These are phyloP conservation scores for Boletus rufocinnamomeus DNA, from an alignment of 768 basidiomycete species.

Conservation along the genomic window DNA sequence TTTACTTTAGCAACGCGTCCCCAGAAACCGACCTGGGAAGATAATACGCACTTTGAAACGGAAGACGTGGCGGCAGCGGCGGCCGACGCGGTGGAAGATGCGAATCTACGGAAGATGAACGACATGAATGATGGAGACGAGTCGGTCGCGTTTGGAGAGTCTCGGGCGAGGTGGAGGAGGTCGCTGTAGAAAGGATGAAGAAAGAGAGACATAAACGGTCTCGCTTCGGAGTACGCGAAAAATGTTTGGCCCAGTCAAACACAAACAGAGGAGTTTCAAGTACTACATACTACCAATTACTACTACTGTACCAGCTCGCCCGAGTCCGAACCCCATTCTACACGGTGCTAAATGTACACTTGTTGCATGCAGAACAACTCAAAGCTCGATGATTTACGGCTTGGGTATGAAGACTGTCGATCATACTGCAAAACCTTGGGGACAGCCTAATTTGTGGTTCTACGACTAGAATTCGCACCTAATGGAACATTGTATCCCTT, in stretches of 20 bases:
- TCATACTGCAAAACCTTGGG: background rate
- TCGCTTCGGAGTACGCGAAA: background rate
- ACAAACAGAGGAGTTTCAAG: background rate
- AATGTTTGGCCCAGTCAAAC: background rate
- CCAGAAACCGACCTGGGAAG: background rate
- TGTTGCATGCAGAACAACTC: background rate
- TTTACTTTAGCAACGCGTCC: constrained; percentile 5
- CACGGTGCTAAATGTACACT: background rate
- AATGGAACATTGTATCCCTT: too few species aligned
- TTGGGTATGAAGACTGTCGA: background rate
- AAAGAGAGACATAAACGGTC: constrained; percentile 21
- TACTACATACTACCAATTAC: too few species aligned
- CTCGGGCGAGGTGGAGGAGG: constrained; percentile 20
- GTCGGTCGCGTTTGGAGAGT: constrained; percentile 15
- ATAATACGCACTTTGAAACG: constrained; percentile 16
- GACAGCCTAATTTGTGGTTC: background rate
- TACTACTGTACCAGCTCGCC: too few species aligned
- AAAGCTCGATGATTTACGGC: too few species aligned
- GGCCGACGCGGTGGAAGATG: constrained; percentile 47
- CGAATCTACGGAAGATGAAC: constrained; percentile 52
- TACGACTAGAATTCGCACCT: too few species aligned
- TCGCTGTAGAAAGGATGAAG: constrained; percentile 28
- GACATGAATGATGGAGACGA: constrained; percentile 41
- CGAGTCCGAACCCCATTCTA: background rate
- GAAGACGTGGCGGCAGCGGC: constrained; percentile 18